A percentile compares a stretch with the other conserved stretches of the same genome.
These are phyloP conservation scores for Gossypium longicalyx DNA, from an alignment of 345 rosid genomes.

Conservation along the genomic window DNA sequence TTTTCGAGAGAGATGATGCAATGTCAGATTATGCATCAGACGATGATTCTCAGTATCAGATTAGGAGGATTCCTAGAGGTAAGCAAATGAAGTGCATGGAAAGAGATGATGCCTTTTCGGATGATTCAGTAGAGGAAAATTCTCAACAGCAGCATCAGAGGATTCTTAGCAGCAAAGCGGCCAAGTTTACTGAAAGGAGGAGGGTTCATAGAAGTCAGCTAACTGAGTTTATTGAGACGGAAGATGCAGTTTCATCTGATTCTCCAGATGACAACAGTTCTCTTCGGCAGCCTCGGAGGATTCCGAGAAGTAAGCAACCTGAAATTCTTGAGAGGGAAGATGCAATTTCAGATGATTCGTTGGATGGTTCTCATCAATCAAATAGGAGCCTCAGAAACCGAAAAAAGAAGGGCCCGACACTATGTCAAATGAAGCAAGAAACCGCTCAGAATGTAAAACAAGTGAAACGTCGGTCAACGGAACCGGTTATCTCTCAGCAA, in stretches of 20 bases:
- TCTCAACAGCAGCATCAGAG: slow-evolving; percentile 14
- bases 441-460: slow-evolving; percentile 26
- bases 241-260: slow-evolving; percentile 30
- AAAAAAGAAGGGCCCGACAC: slow-evolving; percentile 16
- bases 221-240: slow-evolving; percentile 21
- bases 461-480: neutral
- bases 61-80: slow-evolving; percentile 25
- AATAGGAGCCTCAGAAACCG: slow-evolving; percentile 26
- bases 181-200: slow-evolving; percentile 22
- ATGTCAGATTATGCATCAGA: slow-evolving; percentile 40
- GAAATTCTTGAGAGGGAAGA: slow-evolving; percentile 25
- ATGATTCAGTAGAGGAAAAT: slow-evolving; percentile 35
- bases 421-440: slow-evolving; percentile 29
- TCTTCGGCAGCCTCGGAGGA: slow-evolving; percentile 16
- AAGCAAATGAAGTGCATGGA: slow-evolving; percentile 28
- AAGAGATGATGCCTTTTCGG: slow-evolving; percentile 34
- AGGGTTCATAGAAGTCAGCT: slow-evolving; percentile 26
- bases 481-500: slow-evolving; percentile 8
- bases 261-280: slow-evolving; percentile 18
- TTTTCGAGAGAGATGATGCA: slow-evolving; percentile 29
- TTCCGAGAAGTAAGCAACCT: slow-evolving; percentile 16
- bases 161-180: slow-evolving; percentile 25
- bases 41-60: slow-evolving; percentile 23
- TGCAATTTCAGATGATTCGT: slow-evolving; percentile 26
- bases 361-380: slow-evolving; percentile 13